Conservation (phyloP, 805 yeast species). For the Candida qinlingensis region DNA sequence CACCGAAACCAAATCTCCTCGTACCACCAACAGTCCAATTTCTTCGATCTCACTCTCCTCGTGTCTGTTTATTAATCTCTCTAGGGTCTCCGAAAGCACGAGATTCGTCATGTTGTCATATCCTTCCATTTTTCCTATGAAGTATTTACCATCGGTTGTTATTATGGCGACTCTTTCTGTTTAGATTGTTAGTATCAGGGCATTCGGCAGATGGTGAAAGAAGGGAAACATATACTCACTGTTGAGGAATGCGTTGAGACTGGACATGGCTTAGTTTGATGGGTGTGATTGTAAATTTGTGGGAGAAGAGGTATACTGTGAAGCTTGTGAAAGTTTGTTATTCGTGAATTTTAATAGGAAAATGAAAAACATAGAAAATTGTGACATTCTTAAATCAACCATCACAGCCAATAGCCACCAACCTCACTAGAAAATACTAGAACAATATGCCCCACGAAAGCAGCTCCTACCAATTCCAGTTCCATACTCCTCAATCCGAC, state of each 20-base stretch:
- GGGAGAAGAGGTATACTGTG: background rate
- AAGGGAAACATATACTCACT: constrained; percentile 12
- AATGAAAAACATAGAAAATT: too few species aligned
- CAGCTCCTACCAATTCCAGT: constrained; percentile 13
- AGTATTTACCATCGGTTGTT: constrained; percentile 51
- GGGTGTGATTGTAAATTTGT: background rate
- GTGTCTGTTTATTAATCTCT: constrained; percentile 41
- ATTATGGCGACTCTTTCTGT: constrained; percentile 47
- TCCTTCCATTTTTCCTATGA: constrained; percentile 48
- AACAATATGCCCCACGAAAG: background rate
- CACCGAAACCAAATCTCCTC: constrained; percentile 57
- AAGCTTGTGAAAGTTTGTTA: too few species aligned
- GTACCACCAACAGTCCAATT: constrained; percentile 45
- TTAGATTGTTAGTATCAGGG: constrained; percentile 10
- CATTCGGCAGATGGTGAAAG: too few species aligned
- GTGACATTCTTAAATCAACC: too few species aligned
- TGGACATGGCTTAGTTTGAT: constrained; percentile 13
- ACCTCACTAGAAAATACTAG: too few species aligned
- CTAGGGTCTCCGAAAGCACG: constrained; percentile 45
- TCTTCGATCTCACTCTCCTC: constrained; percentile 23
- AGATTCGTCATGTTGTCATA: constrained; percentile 63
- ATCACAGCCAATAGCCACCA: too few species aligned
- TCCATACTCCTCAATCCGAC: constrained; percentile 5
- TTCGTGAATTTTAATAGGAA: background rate
- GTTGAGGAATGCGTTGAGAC: constrained; percentile 18